phyloP scores from a whole-genome alignment of 148 eudicot genomes.

The Silene conica region DNA sequence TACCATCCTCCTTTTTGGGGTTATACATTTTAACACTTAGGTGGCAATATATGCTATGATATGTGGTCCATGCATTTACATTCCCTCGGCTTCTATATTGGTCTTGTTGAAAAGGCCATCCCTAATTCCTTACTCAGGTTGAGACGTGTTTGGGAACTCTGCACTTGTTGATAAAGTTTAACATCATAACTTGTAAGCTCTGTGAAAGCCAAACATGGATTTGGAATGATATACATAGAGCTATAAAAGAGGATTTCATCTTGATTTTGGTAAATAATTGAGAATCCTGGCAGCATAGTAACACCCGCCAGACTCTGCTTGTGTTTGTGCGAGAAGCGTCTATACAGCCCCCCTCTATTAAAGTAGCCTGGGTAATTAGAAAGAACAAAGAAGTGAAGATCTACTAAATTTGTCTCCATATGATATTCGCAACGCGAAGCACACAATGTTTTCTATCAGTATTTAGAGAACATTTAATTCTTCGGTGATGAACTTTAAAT shows the following conservation, averaged over 20 bases:
- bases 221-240: not conserved
- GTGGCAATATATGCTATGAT: not conserved
- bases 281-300: not conserved
- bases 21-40: not conserved
- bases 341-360: not conserved
- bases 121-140: too few relatives aligned
- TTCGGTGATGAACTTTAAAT: slow-evolving; percentile 1
- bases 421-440: not conserved
- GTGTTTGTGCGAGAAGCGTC: not conserved
- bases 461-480: not conserved
- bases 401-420: not conserved
- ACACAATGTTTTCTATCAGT: not conserved
- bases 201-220: not conserved
- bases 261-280: not conserved
- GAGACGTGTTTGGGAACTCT: not conserved
- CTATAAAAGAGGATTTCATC: not conserved
- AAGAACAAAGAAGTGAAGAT: slow-evolving; percentile 1
- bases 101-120: not conserved
- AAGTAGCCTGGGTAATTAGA: not conserved
- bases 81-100: not conserved
- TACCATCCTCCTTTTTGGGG: not conserved
- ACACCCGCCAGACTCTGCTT: slow-evolving; percentile 3
- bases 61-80: not conserved
- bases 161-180: not conserved
- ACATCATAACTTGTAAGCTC: not conserved